These are phyloP conservation scores for Debaryomyces nepalensis DNA, from an alignment of 1,139 yeast species.

Conservation along the genomic window DNA sequence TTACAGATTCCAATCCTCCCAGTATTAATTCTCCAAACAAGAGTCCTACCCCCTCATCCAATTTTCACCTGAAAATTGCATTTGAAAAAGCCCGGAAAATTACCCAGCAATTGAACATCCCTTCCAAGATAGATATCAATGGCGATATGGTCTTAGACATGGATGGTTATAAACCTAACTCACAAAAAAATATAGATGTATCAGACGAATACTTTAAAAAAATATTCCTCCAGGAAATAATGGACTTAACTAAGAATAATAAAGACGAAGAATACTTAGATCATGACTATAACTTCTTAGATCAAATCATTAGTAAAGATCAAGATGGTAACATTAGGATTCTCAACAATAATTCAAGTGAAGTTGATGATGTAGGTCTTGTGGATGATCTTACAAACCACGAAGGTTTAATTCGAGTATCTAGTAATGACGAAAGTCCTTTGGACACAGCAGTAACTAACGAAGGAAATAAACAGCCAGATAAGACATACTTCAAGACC, in stretches of 20 bases:
- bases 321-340: slow-evolving; percentile 76
- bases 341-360: slow-evolving; percentile 29
- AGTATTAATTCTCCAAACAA: slow-evolving; percentile 20
- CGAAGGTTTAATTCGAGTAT: slow-evolving; percentile 3
- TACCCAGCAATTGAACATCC: slow-evolving; percentile 78
- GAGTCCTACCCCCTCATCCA: slow-evolving; percentile 27
- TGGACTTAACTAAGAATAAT: slow-evolving; percentile 25
- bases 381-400: slow-evolving; percentile 3
- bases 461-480: slow-evolving; percentile 12
- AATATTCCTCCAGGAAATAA: slow-evolving; percentile 63
- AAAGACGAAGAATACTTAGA: slow-evolving; percentile 22
- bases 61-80: slow-evolving; percentile 44
- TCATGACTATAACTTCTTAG: slow-evolving; percentile 39
- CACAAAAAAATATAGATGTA: slow-evolving; percentile 66
- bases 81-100: slow-evolving; percentile 70
- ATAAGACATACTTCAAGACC: slow-evolving; percentile 74
- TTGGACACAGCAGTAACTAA: neutral
- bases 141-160: slow-evolving; percentile 93
- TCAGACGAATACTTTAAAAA: slow-evolving; percentile 74
- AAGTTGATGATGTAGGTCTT: slow-evolving; percentile 17
- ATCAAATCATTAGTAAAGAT: slow-evolving; percentile 53
- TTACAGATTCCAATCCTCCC: slow-evolving; percentile 28
- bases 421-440: slow-evolving; percentile 8
- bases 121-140: slow-evolving; percentile 84
- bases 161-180: slow-evolving; percentile 94